Conservation (phyloP, 169 alveolate genomes). For the Cryptosporidium muris region DNA sequence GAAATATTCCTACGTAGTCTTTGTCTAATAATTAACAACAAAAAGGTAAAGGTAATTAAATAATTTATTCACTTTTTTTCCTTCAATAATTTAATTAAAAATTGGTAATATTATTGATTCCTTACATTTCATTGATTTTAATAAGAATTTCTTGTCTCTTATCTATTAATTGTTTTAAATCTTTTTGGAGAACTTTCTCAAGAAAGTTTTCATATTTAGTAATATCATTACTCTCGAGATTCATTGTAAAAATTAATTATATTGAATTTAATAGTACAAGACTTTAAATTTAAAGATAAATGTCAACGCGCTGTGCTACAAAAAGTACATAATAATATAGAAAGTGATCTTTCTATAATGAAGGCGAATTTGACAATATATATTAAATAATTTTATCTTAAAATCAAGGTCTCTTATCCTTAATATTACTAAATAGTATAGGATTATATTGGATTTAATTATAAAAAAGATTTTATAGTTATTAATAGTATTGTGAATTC, state of each 20-base stretch:
- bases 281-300: neutral
- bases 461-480: no score
- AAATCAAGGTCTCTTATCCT: no score
- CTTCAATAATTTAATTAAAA: neutral
- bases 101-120: neutral
- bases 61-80: no score
- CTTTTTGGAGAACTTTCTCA: conserved; percentile 60
- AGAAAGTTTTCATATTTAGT: conserved; percentile 60
- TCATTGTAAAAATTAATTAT: neutral
- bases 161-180: conserved; percentile 23
- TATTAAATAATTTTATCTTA: no score
- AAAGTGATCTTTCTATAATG: no score
- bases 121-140: conserved; percentile 69
- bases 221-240: conserved; percentile 5
- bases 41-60: neutral
- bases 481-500: no score
- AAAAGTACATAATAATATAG: no score
- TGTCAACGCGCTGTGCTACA: no score
- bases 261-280: neutral
- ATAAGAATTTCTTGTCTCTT: conserved; percentile 10
- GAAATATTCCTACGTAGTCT: conserved; percentile 51
- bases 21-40: conserved; percentile 12
- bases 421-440: no score
- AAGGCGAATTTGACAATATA: no score
- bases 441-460: no score